Percentiles rank a stretch among this genome's conserved stretches.
Evolutionary conservation across 108 stramenopile species (phyloP).

Genomic region (Cylindrotheca closterium): DNA sequence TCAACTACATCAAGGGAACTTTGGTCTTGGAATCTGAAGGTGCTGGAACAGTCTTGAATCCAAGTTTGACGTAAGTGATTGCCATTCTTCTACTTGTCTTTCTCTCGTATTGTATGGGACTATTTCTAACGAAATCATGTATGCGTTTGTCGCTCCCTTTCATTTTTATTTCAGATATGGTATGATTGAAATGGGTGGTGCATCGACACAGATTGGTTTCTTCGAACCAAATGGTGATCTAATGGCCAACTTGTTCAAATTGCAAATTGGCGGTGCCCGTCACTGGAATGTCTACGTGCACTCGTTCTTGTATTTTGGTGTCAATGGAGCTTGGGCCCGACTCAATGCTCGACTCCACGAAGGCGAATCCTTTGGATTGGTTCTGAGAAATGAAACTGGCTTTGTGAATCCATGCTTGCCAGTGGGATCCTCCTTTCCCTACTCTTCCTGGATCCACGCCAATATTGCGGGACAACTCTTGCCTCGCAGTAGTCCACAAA

Average conservation of each 20-base stretch:
- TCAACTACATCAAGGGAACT: constrained; percentile 78
- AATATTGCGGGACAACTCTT: constrained; percentile 8
- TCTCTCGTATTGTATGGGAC: not conserved
- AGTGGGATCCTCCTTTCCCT: constrained; percentile 30
- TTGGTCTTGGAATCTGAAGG: constrained; percentile 69
- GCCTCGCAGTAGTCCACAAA: constrained; percentile 14
- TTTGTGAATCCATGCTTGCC: constrained; percentile 57
- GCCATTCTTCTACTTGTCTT: not conserved
- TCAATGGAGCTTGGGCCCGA: constrained; percentile 57
- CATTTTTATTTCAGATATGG: not conserved
- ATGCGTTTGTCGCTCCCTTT: too few species aligned
- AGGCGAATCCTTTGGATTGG: constrained; percentile 10
- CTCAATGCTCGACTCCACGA: constrained; percentile 48
- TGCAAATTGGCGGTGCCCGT: constrained; percentile 79
- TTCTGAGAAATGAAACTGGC: not conserved
- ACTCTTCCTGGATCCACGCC: constrained; percentile 47
- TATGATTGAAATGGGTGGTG: constrained; percentile 86
- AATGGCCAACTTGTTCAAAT: constrained; percentile 79
- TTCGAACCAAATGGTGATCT: constrained; percentile 84
- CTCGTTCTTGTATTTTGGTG: constrained; percentile 87
- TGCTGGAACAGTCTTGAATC: constrained; percentile 20
- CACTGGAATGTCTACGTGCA: constrained; percentile 93
- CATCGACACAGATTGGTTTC: constrained; percentile 83
- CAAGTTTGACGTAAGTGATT: constrained; percentile 56
- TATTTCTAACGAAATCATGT: not conserved